These are phyloP conservation scores for Diaporthe nobilis DNA, from an alignment of 2,329 filamentous ascomycete genomes.

Conservation along the genomic window DNA sequence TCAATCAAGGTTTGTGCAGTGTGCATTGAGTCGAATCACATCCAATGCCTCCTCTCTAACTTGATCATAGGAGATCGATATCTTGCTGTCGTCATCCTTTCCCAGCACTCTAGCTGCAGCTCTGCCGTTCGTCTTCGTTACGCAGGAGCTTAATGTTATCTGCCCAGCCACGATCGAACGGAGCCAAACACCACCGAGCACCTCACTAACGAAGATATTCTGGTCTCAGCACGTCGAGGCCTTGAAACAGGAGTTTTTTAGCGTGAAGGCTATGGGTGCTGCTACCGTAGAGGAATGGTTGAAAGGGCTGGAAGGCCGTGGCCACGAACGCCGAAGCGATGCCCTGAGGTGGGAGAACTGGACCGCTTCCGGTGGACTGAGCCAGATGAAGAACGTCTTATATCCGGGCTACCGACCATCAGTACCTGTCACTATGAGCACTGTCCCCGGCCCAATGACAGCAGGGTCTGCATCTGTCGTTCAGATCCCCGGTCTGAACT, in stretches of 20 bases:
- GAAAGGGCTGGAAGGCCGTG: slow-evolving; percentile 78
- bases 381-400: slow-evolving; percentile 54
- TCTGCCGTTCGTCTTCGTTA: slow-evolving; percentile 78
- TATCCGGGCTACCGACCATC: slow-evolving; percentile 43
- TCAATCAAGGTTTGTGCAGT: slow-evolving; percentile 73
- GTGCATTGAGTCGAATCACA: neutral
- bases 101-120: slow-evolving; percentile 75
- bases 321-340: slow-evolving; percentile 72
- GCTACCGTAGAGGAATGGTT: slow-evolving; percentile 83
- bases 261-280: slow-evolving; percentile 75
- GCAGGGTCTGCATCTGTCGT: neutral
- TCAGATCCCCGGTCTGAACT: slow-evolving; percentile 38
- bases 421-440: neutral
- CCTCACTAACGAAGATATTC: slow-evolving; percentile 76
- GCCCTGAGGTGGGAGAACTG: slow-evolving; percentile 82
- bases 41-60: slow-evolving; percentile 43
- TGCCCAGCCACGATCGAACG: slow-evolving; percentile 68
- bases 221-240: slow-evolving; percentile 73
- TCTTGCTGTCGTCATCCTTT: slow-evolving; percentile 73
- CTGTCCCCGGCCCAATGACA: neutral
- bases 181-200: slow-evolving; percentile 59
- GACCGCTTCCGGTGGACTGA: slow-evolving; percentile 64
- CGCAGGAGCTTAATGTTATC: slow-evolving; percentile 72
- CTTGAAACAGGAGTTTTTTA: slow-evolving; percentile 73
- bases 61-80: slow-evolving; percentile 73